Base-by-base conservation (phyloP, 2,329 filamentous ascomycete genomes). In the Pseudocercospora ulei region DNA sequence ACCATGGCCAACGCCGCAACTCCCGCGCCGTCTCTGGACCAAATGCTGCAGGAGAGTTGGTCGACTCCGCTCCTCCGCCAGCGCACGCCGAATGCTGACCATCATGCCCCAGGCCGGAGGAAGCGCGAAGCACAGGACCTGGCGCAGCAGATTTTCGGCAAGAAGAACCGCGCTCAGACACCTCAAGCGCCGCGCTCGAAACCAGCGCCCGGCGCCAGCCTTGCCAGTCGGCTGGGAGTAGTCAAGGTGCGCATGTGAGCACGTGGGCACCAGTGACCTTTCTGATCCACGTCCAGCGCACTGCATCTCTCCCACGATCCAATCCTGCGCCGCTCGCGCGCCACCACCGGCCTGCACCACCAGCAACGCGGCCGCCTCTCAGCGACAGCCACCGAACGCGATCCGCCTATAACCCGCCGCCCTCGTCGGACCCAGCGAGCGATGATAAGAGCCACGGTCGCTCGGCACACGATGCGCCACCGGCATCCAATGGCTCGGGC, bases 201-300 rank as follows among this genome's bases (percentile, higher is more conserved):
- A 73, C 58, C 63, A 44, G 66, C 36, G 38, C 56, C 38, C 7
- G 54, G 47, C 52, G 70, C 35, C 67, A 76, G 53, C 75, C 71
- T 86, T 35, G 75, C 81, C 39, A 82, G 78, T 61, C 73, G 81
- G 59, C 76, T 81, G 42, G 81, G 82, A 24, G 69, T 86, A 34
- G 76, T 73, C 54, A 86, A 86, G 74, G 77, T 77, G 67, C 42
- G 4, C 19, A 25, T 12, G 22, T 23, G 18, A 29, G 26, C 13
- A 22, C 3, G 7, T 13, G 19, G n/a, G 17, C 17, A 17, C 4
- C 14, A 16, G 9, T 19, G 5, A 11, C 33, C 18, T 12, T n/a
- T 33, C 30, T 33, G 18, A 33, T 19, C 4, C 13, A 3, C 17
- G 14, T 12, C 6, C 18, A 56, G 48, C 50, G 55, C 38, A 50